These are phyloP conservation scores for Globisporangium takayamanum DNA, from an alignment of 352 stramenopile species.

Conservation along the genomic window DNA sequence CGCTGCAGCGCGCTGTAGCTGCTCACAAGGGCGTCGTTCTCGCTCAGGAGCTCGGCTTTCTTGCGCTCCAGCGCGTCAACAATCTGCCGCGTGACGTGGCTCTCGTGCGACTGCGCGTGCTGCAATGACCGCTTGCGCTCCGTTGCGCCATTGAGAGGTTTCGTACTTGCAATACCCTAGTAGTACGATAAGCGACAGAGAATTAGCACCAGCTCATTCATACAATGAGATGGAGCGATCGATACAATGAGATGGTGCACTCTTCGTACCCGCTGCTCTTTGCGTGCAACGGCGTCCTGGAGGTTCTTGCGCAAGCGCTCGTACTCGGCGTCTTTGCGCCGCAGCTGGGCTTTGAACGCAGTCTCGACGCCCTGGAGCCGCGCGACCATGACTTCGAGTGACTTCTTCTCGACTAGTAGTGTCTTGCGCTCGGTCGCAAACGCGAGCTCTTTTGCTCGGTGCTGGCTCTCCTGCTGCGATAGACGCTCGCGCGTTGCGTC, in stretches of 20 bases:
- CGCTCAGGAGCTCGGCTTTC: constrained; percentile 49
- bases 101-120: constrained; percentile 41
- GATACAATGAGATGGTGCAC: too few species aligned
- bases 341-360: constrained; percentile 65
- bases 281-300: constrained; percentile 48
- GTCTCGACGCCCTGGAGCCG: constrained; percentile 67
- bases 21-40: constrained; percentile 56
- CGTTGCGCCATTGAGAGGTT: constrained; percentile 33
- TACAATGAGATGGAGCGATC: not conserved
- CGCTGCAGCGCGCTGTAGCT: constrained; percentile 53
- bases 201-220: not conserved
- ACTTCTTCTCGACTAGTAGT: constrained; percentile 57
- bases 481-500: constrained; percentile 40
- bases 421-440: constrained; percentile 39
- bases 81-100: constrained; percentile 50
- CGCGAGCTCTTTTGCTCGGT: constrained; percentile 54
- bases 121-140: constrained; percentile 30
- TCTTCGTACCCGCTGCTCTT: constrained; percentile 42
- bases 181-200: not conserved
- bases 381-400: constrained; percentile 45
- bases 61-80: constrained; percentile 58
- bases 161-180: constrained; percentile 37
- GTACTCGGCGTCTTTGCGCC: constrained; percentile 72
- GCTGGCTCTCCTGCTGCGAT: constrained; percentile 54
- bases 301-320: constrained; percentile 63